Percentiles rank a stretch among this genome's conserved stretches.
These are phyloP conservation scores for Tricholoma sp. DNA, from an alignment of 768 basidiomycete genomes.

Conservation along the genomic window DNA sequence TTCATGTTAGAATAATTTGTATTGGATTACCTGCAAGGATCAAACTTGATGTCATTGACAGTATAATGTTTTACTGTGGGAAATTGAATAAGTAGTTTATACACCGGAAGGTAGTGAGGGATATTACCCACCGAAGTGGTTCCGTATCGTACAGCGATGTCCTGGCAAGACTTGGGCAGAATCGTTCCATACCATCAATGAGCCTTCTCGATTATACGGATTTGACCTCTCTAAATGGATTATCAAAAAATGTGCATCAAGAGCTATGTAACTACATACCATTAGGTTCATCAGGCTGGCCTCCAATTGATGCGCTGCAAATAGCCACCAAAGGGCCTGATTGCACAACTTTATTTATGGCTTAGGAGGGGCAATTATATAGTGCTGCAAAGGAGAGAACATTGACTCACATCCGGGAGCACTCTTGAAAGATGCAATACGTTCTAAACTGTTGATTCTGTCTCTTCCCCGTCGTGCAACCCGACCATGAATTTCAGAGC, in stretches of 20 bases:
- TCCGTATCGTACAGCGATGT: conserved; percentile 12
- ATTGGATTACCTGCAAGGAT: conserved; percentile 39
- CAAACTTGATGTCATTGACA: conserved; percentile 52
- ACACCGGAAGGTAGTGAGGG: background rate
- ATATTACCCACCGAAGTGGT: background rate
- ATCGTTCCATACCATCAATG: conserved; percentile 36
- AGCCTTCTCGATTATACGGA: conserved; percentile 44
- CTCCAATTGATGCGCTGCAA: conserved; percentile 42
- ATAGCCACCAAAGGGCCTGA: conserved; percentile 34
- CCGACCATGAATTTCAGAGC: conserved; percentile 6
- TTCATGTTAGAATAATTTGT: background rate
- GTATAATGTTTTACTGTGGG: conserved; percentile 45
- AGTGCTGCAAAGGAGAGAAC: background rate
- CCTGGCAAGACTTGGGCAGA: conserved; percentile 16
- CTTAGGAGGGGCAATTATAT: conserved; percentile 22
- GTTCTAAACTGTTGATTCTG: conserved; percentile 13
- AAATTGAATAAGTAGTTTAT: conserved; percentile 10
- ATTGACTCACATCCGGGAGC: conserved; percentile 38
- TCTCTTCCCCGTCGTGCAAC: background rate
- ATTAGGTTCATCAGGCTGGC: conserved; percentile 28
- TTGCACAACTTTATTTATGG: conserved; percentile 50
- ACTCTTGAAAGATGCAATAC: conserved; percentile 31
- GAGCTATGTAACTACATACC: conserved; percentile 15
- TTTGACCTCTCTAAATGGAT: conserved; percentile 24
- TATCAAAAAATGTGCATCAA: background rate